phyloP scores from a whole-genome alignment of 2,329 filamentous ascomycete genomes.

The Byssoonygena ceratinophila region DNA sequence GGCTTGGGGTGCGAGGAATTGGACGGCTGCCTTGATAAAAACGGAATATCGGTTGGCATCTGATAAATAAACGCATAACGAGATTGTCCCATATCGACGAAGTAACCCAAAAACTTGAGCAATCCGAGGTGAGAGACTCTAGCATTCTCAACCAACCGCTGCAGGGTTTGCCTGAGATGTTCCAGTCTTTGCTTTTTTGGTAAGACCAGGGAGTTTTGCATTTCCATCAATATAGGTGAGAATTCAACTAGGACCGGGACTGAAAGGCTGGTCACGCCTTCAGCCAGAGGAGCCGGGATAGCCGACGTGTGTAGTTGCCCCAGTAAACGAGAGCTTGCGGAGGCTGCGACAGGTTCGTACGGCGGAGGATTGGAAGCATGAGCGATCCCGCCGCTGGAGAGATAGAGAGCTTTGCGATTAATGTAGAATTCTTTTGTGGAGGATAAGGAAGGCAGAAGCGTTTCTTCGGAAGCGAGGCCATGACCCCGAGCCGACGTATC shows the following conservation, averaged over 20 bases:
- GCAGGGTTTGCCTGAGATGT: slow-evolving; percentile 30
- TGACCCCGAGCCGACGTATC: slow-evolving; percentile 15
- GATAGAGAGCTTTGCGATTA: slow-evolving; percentile 31
- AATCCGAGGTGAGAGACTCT: slow-evolving; percentile 34
- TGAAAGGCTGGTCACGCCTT: slow-evolving; percentile 26
- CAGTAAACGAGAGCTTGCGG: slow-evolving; percentile 34
- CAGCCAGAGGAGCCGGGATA: slow-evolving; percentile 24
- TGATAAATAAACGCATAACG: slow-evolving; percentile 53
- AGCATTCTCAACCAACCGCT: slow-evolving; percentile 34
- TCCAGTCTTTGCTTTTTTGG: slow-evolving; percentile 27
- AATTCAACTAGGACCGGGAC: slow-evolving; percentile 36
- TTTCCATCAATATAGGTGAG: slow-evolving; percentile 32
- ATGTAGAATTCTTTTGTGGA: slow-evolving; percentile 30
- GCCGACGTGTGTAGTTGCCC: slow-evolving; percentile 33
- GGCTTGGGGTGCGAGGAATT: slow-evolving; percentile 32
- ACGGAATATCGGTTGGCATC: slow-evolving; percentile 42
- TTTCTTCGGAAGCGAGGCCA: slow-evolving; percentile 26
- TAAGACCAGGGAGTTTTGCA: slow-evolving; percentile 23
- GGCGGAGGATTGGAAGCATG: slow-evolving; percentile 34
- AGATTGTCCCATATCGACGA: slow-evolving; percentile 46
- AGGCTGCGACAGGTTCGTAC: slow-evolving; percentile 35
- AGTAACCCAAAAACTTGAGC: slow-evolving; percentile 42
- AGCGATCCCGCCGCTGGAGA: slow-evolving; percentile 27
- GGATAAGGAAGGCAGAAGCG: slow-evolving; percentile 14
- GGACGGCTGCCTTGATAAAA: slow-evolving; percentile 33